These are phyloP conservation scores for Cerioporus squamosus DNA, from an alignment of 1,284 basidiomycete species.

Conservation along the genomic window DNA sequence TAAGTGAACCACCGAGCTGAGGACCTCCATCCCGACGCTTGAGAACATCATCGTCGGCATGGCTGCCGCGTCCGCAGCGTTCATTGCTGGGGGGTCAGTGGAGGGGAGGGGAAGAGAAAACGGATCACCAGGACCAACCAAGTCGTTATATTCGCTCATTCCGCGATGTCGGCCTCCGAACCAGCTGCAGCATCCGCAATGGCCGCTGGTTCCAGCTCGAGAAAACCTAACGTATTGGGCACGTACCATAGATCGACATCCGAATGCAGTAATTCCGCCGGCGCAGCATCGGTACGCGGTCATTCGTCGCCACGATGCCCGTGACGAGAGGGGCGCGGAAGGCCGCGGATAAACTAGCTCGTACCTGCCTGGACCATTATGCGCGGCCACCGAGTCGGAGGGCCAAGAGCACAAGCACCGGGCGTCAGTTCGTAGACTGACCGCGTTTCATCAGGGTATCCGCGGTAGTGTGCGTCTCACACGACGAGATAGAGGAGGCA, in stretches of 20 bases:
- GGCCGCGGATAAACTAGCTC: too few relatives aligned
- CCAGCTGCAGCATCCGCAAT: too few relatives aligned
- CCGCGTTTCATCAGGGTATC: too few relatives aligned
- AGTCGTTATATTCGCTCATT: too few relatives aligned
- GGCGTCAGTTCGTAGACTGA: too few relatives aligned
- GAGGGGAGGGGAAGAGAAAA: neutral
- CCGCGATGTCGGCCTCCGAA: too few relatives aligned
- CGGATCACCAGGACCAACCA: too few relatives aligned
- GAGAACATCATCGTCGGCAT: constrained; percentile 25
- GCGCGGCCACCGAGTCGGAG: neutral
- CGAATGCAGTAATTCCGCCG: neutral
- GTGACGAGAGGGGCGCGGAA: neutral
- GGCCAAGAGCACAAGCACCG: neutral
- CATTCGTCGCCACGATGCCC: neutral
- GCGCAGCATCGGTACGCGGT: neutral
- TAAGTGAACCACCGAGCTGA: constrained; percentile 33
- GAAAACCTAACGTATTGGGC: too few relatives aligned
- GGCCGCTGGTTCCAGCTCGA: too few relatives aligned
- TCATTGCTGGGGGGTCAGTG: neutral
- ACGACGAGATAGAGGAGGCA: neutral
- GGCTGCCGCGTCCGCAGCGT: neutral
- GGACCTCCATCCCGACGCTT: constrained; percentile 28
- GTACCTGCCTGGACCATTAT: too few relatives aligned
- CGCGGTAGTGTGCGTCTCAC: neutral
- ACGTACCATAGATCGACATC: neutral